phyloP scores from a whole-genome alignment of 2,329 filamentous ascomycete genomes.

The Leptographium radiaticola region DNA sequence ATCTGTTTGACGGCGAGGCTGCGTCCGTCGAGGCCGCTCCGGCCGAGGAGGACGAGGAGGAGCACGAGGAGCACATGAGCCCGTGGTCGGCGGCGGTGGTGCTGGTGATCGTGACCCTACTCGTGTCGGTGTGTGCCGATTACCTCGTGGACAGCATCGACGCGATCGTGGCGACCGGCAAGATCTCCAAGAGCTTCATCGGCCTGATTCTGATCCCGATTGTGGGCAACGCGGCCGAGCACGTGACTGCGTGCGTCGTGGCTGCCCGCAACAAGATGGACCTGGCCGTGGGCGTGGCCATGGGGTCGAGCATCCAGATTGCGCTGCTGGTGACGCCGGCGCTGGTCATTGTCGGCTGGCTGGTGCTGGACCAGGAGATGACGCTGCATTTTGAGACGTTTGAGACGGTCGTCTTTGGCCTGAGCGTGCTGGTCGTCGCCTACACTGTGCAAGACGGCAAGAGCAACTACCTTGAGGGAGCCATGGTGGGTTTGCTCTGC shows the following conservation, averaged over 20 bases:
- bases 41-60: conserved; percentile 27
- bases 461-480: conserved; percentile 73
- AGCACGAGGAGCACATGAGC: conserved; percentile 39
- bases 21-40: conserved; percentile 17
- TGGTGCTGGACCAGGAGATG: conserved; percentile 58
- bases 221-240: conserved; percentile 73
- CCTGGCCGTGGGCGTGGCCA: conserved; percentile 65
- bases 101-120: conserved; percentile 54
- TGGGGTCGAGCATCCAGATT: conserved; percentile 73
- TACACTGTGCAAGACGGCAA: conserved; percentile 71
- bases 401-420: conserved; percentile 64
- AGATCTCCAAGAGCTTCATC: conserved; percentile 60
- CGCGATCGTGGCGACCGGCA: conserved; percentile 44
- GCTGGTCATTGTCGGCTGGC: conserved; percentile 69
- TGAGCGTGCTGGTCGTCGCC: conserved; percentile 62
- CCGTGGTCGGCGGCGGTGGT: conserved; percentile 52
- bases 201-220: conserved; percentile 71
- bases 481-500: conserved; percentile 39
- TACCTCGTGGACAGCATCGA: conserved; percentile 66
- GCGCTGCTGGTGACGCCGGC: conserved; percentile 70
- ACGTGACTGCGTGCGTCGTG: conserved; percentile 70
- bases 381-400: conserved; percentile 71
- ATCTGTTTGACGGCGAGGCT: conserved; percentile 51
- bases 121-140: conserved; percentile 69
- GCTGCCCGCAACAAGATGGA: conserved; percentile 68